Conservation (phyloP, 2,329 filamentous ascomycete genomes). For the Grosmannia serpens region DNA sequence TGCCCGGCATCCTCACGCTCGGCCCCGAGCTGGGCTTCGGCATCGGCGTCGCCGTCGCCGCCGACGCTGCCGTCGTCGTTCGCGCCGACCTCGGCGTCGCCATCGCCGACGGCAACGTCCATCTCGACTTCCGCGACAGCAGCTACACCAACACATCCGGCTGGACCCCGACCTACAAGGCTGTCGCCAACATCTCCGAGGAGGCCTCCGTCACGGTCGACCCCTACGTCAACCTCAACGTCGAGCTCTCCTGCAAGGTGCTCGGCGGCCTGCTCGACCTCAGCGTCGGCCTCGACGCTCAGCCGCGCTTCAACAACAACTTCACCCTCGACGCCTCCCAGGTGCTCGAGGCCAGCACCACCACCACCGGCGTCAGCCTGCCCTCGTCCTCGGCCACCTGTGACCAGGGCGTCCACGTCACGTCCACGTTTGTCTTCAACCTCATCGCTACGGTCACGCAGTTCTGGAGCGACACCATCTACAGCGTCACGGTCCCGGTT, state of each 20-base stretch:
- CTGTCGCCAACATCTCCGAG: slow-evolving; percentile 12
- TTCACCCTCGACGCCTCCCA: slow-evolving; percentile 12
- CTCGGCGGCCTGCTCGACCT: slow-evolving; percentile 17
- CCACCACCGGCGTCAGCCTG: slow-evolving; percentile 3
- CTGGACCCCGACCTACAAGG: slow-evolving; percentile 13
- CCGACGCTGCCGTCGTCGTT: neutral
- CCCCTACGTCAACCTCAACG: slow-evolving; percentile 14
- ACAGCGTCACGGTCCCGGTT: slow-evolving; percentile 16
- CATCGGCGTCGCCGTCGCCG: slow-evolving; percentile 2
- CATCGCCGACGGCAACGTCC: slow-evolving; percentile 13
- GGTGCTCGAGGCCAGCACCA: neutral
- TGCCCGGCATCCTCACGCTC: slow-evolving; percentile 26
- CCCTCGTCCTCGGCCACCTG: slow-evolving; percentile 9
- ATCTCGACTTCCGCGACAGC: slow-evolving; percentile 18
- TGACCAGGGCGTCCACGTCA: slow-evolving; percentile 14
- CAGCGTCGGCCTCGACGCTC: slow-evolving; percentile 16
- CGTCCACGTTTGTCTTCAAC: slow-evolving; percentile 17
- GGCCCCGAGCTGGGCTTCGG: slow-evolving; percentile 5
- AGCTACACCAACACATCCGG: slow-evolving; percentile 4
- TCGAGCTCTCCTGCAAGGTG: slow-evolving; percentile 15
- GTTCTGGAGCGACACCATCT: slow-evolving; percentile 16
- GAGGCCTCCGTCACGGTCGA: slow-evolving; percentile 13
- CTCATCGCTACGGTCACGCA: slow-evolving; percentile 16
- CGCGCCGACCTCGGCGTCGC: neutral
- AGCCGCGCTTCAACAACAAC: slow-evolving; percentile 16